Evolutionary conservation across 2,329 filamentous ascomycete species (phyloP), one percentile per base, ranked within the genome.

Genomic region (Xylaria sp.): DNA sequence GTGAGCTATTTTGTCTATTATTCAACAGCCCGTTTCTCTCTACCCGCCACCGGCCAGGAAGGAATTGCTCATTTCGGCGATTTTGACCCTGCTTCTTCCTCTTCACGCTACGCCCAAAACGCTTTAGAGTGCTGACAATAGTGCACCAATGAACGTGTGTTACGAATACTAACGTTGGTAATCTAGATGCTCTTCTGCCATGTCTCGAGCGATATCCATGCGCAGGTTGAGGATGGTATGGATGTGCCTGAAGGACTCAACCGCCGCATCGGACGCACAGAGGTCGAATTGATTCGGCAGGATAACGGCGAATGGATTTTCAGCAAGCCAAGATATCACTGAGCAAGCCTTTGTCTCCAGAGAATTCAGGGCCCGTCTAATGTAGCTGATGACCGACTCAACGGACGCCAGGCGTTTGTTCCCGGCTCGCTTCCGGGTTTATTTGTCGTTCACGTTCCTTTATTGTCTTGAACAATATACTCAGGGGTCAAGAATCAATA

Each of bases 291-390:
- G 66, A 67, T 74, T 45, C 72, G 74, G 17, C 67, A 68, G 25
- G 69, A 74, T 21, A 70, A 74, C 35, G 77, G 77, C 3, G 67
- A 75, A 54, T 79, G 76, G 77, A 66, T 72, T n/a, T 78, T 78
- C 69, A 73, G 69, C 37, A 66, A 69, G 42, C 65, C 69, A 17
- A 56, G 43, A 35, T 58, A 57, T 35, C 51, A 57, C 35, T 59
- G 31, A 64, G 31, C 23, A 38, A 11, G n/a, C 17, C 12, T 38
- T 43, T 7, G 9, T 19, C 17, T 17, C 23, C 25, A 15, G 38
- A 17, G 40, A 35, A 12, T 35, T 45, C 17, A 55, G 23, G 40
- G 12, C 38, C 17, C 21, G 40, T 28, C 35, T 45, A 37, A 28
- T 25, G 49, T 17, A 54, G 25, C 37, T 15, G 15, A 21, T 52